Evolutionary conservation across 345 rosid species (phyloP).

Genomic region (Boechera retrofracta): DNA sequence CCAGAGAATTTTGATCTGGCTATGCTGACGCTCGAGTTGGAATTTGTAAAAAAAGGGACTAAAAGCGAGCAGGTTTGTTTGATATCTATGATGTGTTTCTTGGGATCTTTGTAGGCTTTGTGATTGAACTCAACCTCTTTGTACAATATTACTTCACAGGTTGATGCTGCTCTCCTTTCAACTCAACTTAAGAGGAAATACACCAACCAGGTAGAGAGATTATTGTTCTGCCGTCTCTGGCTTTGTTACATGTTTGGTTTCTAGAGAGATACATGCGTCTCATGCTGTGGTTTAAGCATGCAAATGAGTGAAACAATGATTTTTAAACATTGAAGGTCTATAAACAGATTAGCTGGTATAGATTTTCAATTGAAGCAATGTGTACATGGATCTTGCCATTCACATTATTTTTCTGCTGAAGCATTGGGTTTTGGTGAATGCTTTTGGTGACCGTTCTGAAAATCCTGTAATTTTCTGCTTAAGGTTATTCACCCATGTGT

Average conservation of each 20-base stretch:
- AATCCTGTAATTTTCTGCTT: slow-evolving; percentile 6
- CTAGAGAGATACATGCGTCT: neutral
- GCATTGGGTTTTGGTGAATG: slow-evolving; percentile 10
- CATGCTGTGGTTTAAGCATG: slow-evolving; percentile 3
- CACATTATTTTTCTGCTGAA: slow-evolving; percentile 7
- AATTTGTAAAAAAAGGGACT: slow-evolving; percentile 90
- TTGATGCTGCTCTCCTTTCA: slow-evolving; percentile 89
- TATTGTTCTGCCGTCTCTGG: slow-evolving; percentile 21
- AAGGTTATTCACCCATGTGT: slow-evolving; percentile 7
- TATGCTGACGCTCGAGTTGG: slow-evolving; percentile 79
- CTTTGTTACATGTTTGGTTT: slow-evolving; percentile 7
- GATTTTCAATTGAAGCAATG: slow-evolving; percentile 17
- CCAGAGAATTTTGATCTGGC: slow-evolving; percentile 81
- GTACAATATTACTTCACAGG: slow-evolving; percentile 48
- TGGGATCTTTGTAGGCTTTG: slow-evolving; percentile 5
- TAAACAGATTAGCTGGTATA: slow-evolving; percentile 26
- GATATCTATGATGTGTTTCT: slow-evolving; percentile 26
- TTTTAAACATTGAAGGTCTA: neutral
- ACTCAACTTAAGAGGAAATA: slow-evolving; percentile 82
- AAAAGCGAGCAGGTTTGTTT: slow-evolving; percentile 78
- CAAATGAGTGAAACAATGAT: slow-evolving; percentile 8
- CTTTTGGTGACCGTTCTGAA: slow-evolving; percentile 21
- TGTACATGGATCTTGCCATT: slow-evolving; percentile 17
- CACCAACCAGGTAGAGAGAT: slow-evolving; percentile 66
- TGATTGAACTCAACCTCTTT: slow-evolving; percentile 8